A percentile compares a stretch with the other conserved stretches of the same genome.
Conservation (phyloP, 2,329 filamentous ascomycete genomes). For the Verticillium nonalfalfae region DNA sequence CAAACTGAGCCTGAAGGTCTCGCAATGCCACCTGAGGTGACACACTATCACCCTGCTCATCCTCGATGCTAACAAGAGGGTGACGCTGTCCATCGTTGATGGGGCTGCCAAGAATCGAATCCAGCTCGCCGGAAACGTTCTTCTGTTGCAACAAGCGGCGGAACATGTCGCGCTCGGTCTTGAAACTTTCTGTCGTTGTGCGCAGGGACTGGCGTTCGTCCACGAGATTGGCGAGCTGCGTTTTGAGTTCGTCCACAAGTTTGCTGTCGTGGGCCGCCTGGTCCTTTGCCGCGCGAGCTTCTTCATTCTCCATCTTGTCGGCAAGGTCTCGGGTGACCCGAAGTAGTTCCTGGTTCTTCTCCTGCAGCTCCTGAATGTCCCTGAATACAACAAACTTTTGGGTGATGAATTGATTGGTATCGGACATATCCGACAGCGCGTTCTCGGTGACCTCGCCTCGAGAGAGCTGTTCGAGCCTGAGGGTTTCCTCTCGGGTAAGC, state of each 20-base stretch:
- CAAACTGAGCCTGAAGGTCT: constrained; percentile 84
- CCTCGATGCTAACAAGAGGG: constrained; percentile 53
- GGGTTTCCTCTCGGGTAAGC: constrained; percentile 64
- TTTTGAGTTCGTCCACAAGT: constrained; percentile 66
- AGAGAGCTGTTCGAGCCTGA: constrained; percentile 71
- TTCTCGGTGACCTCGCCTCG: constrained; percentile 69
- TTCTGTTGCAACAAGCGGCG: constrained; percentile 82
- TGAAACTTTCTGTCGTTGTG: constrained; percentile 83
- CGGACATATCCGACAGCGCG: constrained; percentile 66
- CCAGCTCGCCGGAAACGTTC: constrained; percentile 53
- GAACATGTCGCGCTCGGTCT: constrained; percentile 96
- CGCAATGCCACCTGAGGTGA: constrained; percentile 65
- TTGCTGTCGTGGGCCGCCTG: constrained; percentile 59
- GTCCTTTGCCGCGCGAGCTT: constrained; percentile 63
- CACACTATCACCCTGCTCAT: constrained; percentile 43
- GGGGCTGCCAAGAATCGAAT: constrained; percentile 66
- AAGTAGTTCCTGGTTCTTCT: constrained; percentile 80
- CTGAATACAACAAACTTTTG: constrained; percentile 87
- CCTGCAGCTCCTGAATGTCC: constrained; percentile 74
- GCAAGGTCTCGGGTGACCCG: constrained; percentile 79
- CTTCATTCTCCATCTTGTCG: constrained; percentile 85
- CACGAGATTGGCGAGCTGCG: constrained; percentile 67
- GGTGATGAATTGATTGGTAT: constrained; percentile 84
- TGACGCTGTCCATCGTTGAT: constrained; percentile 50
- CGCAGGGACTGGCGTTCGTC: constrained; percentile 81